Percentiles rank a stretch among this genome's conserved stretches.
phyloP scores from a whole-genome alignment of 345 rosid species.

The Iberis pinnata region DNA sequence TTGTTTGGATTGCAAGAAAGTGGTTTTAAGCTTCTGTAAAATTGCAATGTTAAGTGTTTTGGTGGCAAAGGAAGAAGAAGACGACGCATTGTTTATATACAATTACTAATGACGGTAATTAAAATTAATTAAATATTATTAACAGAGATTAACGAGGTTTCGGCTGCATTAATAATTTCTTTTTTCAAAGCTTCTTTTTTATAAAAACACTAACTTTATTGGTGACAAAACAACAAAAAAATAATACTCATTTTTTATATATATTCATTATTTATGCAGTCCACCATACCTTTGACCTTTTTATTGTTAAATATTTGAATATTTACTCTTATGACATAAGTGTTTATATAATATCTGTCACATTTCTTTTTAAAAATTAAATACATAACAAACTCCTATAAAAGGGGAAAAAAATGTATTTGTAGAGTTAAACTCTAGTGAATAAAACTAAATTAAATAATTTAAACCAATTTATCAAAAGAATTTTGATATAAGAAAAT shows the following conservation, averaged over 20 bases:
- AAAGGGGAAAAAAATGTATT: no score
- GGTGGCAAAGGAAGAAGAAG: constrained; percentile 21
- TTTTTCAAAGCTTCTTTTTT: not conserved
- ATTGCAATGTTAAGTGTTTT: constrained; percentile 22
- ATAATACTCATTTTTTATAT: no score
- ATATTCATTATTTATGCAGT: not conserved
- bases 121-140: not conserved
- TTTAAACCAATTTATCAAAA: no score
- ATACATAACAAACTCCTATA: no score
- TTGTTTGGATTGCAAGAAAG: constrained; percentile 24
- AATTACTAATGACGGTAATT: not conserved
- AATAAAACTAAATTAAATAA: no score
- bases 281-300: constrained; percentile 19
- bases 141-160: constrained; percentile 8
- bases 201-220: not conserved
- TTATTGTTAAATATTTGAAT: constrained; percentile 5
- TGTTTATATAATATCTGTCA: no score
- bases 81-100: constrained; percentile 18
- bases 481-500: no score
- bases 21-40: constrained; percentile 19
- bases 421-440: no score
- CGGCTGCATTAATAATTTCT: not conserved
- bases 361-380: no score
- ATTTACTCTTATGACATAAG: no score
- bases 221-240: no score